Conservation (phyloP, 306 rosid species). For the Crotalaria pallida region DNA sequence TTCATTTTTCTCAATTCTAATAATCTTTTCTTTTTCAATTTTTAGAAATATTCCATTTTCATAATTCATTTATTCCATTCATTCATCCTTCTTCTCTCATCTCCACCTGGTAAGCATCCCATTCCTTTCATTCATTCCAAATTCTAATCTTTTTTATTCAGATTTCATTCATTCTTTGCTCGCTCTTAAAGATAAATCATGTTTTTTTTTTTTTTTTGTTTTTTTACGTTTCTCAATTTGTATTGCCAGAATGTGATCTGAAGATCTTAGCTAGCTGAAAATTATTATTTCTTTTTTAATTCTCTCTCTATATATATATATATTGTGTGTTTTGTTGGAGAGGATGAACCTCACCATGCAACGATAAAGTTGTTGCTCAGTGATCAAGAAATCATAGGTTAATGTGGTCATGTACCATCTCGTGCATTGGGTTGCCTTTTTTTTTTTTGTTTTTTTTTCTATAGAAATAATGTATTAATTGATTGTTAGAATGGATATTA, state of each 20-base stretch:
- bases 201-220: neutral
- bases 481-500: too few species aligned
- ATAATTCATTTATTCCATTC: conserved; percentile 17
- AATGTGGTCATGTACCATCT: too few species aligned
- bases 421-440: too few species aligned
- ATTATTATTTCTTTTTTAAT: conserved; percentile 23
- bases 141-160: conserved; percentile 30
- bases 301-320: neutral
- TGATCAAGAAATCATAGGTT: too few species aligned
- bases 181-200: neutral
- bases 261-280: conserved; percentile 20
- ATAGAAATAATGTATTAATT: too few species aligned
- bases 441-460: too few species aligned
- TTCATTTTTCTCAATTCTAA: neutral
- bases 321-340: too few species aligned
- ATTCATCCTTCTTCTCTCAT: neutral
- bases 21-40: too few species aligned
- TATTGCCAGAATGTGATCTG: neutral
- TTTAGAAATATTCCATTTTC: too few species aligned
- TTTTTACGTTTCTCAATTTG: neutral
- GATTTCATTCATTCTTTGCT: too few species aligned
- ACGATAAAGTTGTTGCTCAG: too few species aligned
- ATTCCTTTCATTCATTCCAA: conserved; percentile 6
- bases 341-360: too few species aligned
- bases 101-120: conserved; percentile 30